Evolutionary conservation across 805 yeast species (phyloP), one percentile per base, ranked within the genome.

Genomic region (Yarrowia porcina): DNA sequence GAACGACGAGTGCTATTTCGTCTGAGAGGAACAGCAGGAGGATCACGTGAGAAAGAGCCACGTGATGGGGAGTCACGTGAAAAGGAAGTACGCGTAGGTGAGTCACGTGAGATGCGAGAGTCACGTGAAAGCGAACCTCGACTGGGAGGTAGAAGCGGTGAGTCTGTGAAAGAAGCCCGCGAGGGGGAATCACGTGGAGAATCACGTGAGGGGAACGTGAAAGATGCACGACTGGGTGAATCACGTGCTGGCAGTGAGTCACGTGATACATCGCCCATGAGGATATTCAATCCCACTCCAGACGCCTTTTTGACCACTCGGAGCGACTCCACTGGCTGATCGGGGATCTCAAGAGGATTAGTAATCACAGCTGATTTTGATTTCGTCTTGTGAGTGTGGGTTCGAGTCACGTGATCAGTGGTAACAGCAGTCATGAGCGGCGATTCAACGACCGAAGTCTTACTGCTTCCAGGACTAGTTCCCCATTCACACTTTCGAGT

Each of bases 401-500:
- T 21, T 20, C 20, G 15, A 8, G 33, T 44, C 50, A 44, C 50
- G 23, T 44, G 50, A 28, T 11, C 15, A 38, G 13, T 4, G 9
- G 9, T 21, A 11, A 13, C 13, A 32, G 36, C n/a, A 4, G 36
- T 12, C 7, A 35, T 7, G 1, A 35, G 20, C 11, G 39, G 39
- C 2, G 39, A 35, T 12, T 35, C 39, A n/a, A n/a, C 41, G 21
- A 36, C 41, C 4, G 52, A 45, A 4, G 52, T 20, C 17, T 27
- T 36, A 25, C 23, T 15, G 15, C 52, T 45, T 0, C 52, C 52
- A 0, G 61, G 61, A 12, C 47, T 33, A 11, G 30, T 11, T 1
- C 61, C 61, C 61, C 61, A 56, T 8, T 56, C 61, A 30, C 30
- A 23, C 30, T 39, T 56, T 12, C 61, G 25, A 0, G 61, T 56